Evolutionary conservation across 2,329 filamentous ascomycete genomes (phyloP).

Genomic region (Hirsutella thompsonii): DNA sequence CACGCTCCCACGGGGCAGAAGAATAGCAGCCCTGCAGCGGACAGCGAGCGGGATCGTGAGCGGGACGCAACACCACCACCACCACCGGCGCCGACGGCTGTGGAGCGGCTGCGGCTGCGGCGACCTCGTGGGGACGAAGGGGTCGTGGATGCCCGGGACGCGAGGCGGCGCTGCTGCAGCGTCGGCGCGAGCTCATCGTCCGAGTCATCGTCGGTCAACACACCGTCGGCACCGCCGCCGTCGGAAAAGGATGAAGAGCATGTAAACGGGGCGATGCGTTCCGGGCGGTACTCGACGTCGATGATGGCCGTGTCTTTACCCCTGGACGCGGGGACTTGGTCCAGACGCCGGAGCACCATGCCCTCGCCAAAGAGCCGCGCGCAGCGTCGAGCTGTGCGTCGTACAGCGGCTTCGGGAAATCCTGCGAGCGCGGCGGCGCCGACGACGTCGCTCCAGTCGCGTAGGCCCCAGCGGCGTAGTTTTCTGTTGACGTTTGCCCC

Average conservation of each 20-base stretch:
- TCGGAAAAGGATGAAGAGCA: not conserved
- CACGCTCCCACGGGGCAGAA: conserved; percentile 25
- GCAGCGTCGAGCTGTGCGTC: conserved; percentile 61
- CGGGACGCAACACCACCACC: conserved; percentile 5
- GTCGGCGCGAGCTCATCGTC: conserved; percentile 12
- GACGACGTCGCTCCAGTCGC: conserved; percentile 80
- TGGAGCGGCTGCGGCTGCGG: too few species aligned
- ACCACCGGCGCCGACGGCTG: not conserved
- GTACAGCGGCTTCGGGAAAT: conserved; percentile 51
- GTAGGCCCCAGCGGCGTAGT: conserved; percentile 28
- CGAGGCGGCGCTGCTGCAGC: conserved; percentile 14
- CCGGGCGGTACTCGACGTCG: conserved; percentile 13
- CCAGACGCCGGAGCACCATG: conserved; percentile 51
- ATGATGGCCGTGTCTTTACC: conserved; percentile 11
- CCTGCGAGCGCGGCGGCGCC: conserved; percentile 65
- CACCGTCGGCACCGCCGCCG: conserved; percentile 4
- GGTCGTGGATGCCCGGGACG: conserved; percentile 13
- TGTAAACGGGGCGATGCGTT: conserved; percentile 8
- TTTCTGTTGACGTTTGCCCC: conserved; percentile 10
- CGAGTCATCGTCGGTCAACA: conserved; percentile 5
- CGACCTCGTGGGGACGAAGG: conserved; percentile 6
- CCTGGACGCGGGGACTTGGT: conserved; percentile 15
- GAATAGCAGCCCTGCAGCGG: conserved; percentile 19
- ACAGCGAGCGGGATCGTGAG: conserved; percentile 15
- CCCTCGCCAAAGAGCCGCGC: conserved; percentile 60